Evolutionary conservation across 345 rosid species (phyloP), one percentile per base, ranked within the genome.

Genomic region (Ricinus communis): DNA sequence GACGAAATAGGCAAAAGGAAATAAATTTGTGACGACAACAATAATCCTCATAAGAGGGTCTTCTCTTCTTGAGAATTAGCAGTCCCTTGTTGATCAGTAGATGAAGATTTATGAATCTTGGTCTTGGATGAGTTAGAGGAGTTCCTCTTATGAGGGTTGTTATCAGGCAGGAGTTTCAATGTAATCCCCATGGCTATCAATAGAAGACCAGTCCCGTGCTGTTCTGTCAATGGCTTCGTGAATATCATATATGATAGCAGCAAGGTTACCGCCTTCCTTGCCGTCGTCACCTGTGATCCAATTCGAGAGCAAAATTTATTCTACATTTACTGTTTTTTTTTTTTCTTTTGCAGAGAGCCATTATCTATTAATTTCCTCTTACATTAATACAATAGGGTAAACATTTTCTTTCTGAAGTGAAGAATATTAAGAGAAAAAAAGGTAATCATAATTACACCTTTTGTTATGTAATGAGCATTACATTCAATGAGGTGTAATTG

Each of bases 191-290:
- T 88, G 18, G 86, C 85, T 46, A 91, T 91, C 46, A 91, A 79
- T 51, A 93, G 58, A 51, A 91, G 87, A 7, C 97, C 96, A 0
- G 89, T 85, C 25, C 91, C 87, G 65, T 91, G 97, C 54, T 89
- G 98, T 33, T 82, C 97, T 0, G 97, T 91, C 40, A 93, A 76
- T 8, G 97, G 93, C 76, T 93, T 93, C 4, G 98, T 91, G 77
- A 93, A 93, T 71, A 93, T 87, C 83, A 91, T 72, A 85, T 89
- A 93, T 2, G 98, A 93, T 0, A 93, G 78, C 66, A 93, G 71
- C 74, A 89, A 82, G 3, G 98, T 91, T 49, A 89, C 96, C 0
- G 96, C 86, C 73, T 87, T 89, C 64, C 88, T 87, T 8, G 91
- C 88, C 24, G 91, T 85, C 16, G 94, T 87, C 68, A 85, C 79